Evolutionary conservation across 1,139 yeast genomes (phyloP), one percentile per base, ranked within the genome.

Genomic region (Yamadazyma songkhlaensis): DNA sequence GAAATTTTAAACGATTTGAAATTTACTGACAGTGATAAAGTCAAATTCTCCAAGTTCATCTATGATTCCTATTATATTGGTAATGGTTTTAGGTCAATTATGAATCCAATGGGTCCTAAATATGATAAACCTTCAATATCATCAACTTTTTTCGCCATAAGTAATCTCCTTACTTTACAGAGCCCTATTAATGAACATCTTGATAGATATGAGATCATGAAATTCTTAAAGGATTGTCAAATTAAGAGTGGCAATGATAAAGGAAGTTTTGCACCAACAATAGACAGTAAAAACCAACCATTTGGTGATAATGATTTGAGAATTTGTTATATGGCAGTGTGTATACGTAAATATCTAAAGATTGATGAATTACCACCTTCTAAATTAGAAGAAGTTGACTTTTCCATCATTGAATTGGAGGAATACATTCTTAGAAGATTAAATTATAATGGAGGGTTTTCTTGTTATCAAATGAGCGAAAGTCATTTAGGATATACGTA

Each of bases 401-500:
- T 83, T 17, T 67, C 84, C 46, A 45, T 62, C 0, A 62, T 51
- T 0, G 48, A 48, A 3, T 55, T 83, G 28, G 52, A 55, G 6
- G 42, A 46, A 0, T 81, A 69, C 51, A 62, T 88, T 0, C 31
- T 55, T n/a, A 46, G 57, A 0, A 62, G 79, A 28, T 57, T 70
- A 26, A 67, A 72, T 29, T 71, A 60, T 45, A 81, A 76, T 50
- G 97, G 97, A 2, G 97, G 96, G 0, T 64, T 72, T 38, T 57
- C 70, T 24, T 59, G 67, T 9, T 34, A 47, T 5, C 43, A 45
- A 3, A 40, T 46, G 29, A 69, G 75, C 15, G 98, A 92, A 58
- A 72, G 94, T 2, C 97, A 92, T 60, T 79, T 90, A 7, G 98
- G 98, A 0, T 72, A 84, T 45, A 84, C 96, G 0, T 92, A 80